Evolutionary conservation across 306 rosid species (phyloP), one percentile per base, ranked within the genome.

Genomic region (Fagus crenata): DNA sequence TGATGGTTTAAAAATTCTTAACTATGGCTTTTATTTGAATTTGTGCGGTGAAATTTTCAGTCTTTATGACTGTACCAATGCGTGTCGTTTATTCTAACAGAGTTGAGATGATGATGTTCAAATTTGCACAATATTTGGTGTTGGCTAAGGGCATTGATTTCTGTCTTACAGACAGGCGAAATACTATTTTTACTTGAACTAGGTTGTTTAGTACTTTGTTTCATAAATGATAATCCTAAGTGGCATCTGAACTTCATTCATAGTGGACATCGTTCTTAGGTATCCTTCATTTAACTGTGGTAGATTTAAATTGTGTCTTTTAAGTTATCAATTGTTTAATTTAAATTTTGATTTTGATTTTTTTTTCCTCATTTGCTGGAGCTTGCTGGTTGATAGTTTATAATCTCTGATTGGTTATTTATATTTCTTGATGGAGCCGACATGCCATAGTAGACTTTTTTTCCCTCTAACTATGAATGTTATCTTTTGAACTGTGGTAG

Each of bases 11-110:
- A 49, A 56, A 78, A 51, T 69, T 43, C 60, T 32, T 71, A 75
- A 85, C 78, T 63, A 82, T 81, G 77, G 82, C 78, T 84, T 72
- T 64, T 73, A 75, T 84, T 72, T 64, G 73, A 75, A 58, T 81
- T 77, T 71, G 69, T 69, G 53, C 86, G 73, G 69, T 81, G 81
- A 72, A 76, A 41, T 49, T 84, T 78, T 77, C 78, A 49, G 78
- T 51, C 70, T 67, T 37, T 18, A 58, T 72, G 75, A 72, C 61
- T 76, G 76, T 77, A 75, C 54, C 76, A 53, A 60, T 74, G 63
- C 72, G 84, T 85, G 78, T 81, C 61, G 40, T 80, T 82, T 69
- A 70, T 35, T 46, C 82, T 73, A 73, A 82, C 82, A 43, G 49
- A 36, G 43, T 63, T 63, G 69, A 35, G 40, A 53, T 72, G 9